Percentiles rank a stretch among this genome's conserved stretches.
Conservation (phyloP, 371 early-diverging fungal genomes). For the Rhizopus delemar region DNA sequence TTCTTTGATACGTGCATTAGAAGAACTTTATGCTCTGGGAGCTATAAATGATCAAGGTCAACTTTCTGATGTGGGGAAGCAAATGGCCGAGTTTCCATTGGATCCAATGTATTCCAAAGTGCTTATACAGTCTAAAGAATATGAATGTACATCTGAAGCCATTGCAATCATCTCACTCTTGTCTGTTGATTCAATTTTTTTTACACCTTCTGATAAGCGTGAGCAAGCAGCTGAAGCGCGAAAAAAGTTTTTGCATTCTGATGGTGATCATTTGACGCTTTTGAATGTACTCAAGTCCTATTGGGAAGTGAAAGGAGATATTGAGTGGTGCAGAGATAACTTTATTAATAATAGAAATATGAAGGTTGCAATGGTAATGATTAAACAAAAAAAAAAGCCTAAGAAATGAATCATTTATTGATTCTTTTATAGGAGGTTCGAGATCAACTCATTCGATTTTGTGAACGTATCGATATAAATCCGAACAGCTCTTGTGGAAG, state of each 20-base stretch:
- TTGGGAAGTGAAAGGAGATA: conserved; percentile 70
- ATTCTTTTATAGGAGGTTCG: conserved; percentile 68
- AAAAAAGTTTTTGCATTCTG: conserved; percentile 69
- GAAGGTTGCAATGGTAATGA: conserved; percentile 74
- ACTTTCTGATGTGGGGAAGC: conserved; percentile 82
- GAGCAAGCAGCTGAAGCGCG: conserved; percentile 84
- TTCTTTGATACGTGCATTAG: conserved; percentile 78
- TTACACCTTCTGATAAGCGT: conserved; percentile 82
- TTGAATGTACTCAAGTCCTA: conserved; percentile 83
- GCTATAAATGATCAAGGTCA: conserved; percentile 84
- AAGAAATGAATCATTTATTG: background rate
- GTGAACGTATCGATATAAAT: conserved; percentile 68
- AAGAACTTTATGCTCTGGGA: conserved; percentile 86
- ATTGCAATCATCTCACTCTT: conserved; percentile 87
- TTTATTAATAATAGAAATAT: conserved; percentile 86
- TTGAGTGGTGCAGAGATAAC: conserved; percentile 89
- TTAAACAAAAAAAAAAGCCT: background rate
- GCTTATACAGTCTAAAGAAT: conserved; percentile 74
- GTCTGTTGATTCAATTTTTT: conserved; percentile 89
- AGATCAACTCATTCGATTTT: conserved; percentile 80
- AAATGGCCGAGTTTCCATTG: conserved; percentile 93
- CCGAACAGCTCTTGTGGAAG: conserved; percentile 65
- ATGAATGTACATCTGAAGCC: conserved; percentile 81
- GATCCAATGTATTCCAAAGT: conserved; percentile 91
- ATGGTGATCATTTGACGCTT: conserved; percentile 91